Evolutionary conservation across 129 eudicot species (phyloP).

Genomic region (Pseudognaphalium luteoalbum): DNA sequence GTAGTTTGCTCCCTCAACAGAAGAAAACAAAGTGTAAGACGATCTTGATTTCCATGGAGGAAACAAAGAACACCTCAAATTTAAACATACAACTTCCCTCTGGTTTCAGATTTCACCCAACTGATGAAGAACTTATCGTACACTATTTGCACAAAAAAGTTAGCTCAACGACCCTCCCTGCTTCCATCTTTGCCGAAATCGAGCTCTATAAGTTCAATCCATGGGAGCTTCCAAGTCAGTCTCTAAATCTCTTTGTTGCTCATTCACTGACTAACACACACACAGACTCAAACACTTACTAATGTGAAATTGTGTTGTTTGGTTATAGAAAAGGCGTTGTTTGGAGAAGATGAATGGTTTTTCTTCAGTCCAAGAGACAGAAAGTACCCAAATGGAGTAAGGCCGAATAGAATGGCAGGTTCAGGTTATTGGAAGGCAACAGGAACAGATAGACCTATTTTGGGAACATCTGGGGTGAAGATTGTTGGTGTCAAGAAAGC

Average conservation of each 20-base stretch:
- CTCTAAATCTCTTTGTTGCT: neutral
- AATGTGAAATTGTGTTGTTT: constrained; percentile 17
- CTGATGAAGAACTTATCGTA: constrained; percentile 53
- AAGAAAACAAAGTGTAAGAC: constrained; percentile 3
- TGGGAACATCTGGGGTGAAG: constrained; percentile 27
- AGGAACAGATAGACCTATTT: constrained; percentile 50
- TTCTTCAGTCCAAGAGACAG: constrained; percentile 57
- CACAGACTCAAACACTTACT: neutral
- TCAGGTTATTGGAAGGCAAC: constrained; percentile 62
- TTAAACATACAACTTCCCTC: constrained; percentile 44
- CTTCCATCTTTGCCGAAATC: constrained; percentile 43
- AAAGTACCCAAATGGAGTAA: constrained; percentile 53
- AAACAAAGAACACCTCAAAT: constrained; percentile 24
- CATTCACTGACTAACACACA: neutral
- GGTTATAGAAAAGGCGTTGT: constrained; percentile 43
- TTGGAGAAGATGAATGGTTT: constrained; percentile 61
- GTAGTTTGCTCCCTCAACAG: constrained; percentile 37
- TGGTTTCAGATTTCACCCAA: constrained; percentile 50
- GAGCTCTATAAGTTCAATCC: constrained; percentile 55
- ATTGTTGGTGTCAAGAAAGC: constrained; percentile 49
- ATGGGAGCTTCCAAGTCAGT: constrained; percentile 56
- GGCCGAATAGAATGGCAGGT: constrained; percentile 54
- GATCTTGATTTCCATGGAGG: constrained; percentile 34
- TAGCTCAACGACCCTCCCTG: constrained; percentile 41
- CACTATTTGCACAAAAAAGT: constrained; percentile 51